These are phyloP conservation scores for Boletus vinaceobasis DNA, from an alignment of 768 basidiomycete genomes.

Conservation along the genomic window DNA sequence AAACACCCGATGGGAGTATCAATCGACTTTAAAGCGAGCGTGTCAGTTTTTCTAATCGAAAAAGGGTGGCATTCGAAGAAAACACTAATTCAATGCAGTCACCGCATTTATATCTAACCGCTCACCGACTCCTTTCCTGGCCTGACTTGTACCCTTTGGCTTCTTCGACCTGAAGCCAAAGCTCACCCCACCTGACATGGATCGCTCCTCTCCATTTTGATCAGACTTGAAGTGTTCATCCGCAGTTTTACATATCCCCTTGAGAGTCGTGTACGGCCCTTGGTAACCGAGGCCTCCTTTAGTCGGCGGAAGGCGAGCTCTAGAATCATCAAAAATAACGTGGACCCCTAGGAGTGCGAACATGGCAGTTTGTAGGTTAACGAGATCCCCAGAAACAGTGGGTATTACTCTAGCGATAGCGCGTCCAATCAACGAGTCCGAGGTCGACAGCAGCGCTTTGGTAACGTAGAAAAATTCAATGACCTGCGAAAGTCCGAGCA, in stretches of 20 bases:
- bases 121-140: conserved; percentile 26
- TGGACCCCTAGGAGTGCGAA: conserved; percentile 54
- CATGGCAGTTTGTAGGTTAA: conserved; percentile 58
- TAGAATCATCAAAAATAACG: conserved; percentile 63
- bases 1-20: neutral
- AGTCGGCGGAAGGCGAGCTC: conserved; percentile 50
- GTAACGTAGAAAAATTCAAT: conserved; percentile 55
- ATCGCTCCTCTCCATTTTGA: conserved; percentile 37
- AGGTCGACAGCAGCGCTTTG: conserved; percentile 39
- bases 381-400: conserved; percentile 43
- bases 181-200: conserved; percentile 44
- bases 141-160: conserved; percentile 27
- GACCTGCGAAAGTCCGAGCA: conserved; percentile 60
- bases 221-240: conserved; percentile 44
- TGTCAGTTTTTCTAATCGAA: neutral
- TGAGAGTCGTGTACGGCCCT: conserved; percentile 54
- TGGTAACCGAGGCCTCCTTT: conserved; percentile 64
- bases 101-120: conserved; percentile 14
- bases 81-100: conserved; percentile 19
- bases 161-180: conserved; percentile 36
- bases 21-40: neutral
- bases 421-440: conserved; percentile 27
- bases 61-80: neutral
- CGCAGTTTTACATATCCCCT: conserved; percentile 56
- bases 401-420: conserved; percentile 41